Base-by-base conservation (phyloP, 192 early-diverging fungal genomes). In the Dissophora ornata region DNA sequence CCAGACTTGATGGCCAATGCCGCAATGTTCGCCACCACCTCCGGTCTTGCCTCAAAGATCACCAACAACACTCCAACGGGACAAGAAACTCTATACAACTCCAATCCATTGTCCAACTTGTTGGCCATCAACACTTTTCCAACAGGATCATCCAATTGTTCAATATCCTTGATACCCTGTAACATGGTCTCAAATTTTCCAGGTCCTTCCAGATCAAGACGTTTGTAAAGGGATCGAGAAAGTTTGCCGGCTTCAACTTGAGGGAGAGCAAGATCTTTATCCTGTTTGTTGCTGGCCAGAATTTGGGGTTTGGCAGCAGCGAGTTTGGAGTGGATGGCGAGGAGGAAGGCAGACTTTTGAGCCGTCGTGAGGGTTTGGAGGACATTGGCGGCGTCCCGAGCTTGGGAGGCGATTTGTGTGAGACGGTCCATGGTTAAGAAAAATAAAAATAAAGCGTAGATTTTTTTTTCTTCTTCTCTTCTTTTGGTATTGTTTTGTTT, bases 41-140 rank as follows among this genome's bases (percentile, higher is more conserved):
- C 98, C 26, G 98, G 98, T 22, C 98, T 89, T 18, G 98, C 95
- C 84, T 99, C 98, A 61, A 99, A 99, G 49, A 99, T 99, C 45
- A 97, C 95, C 80, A 99, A 83, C 29, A 97, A 84, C 16, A 97
- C 96, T 22, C 98, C 98, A 16, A 99, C 94, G 32, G 98, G 96
- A 51, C 92, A 94, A 0, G 89, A 90, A 7, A 99, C 94, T 12
- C 94, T 86, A 82, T 94, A 99, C 32, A 99, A 79, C 49, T 96
- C 92, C 50, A 99, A 87, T 40, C 86, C 93, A 22, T 86, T 70
- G 79, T 97, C 96, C 34, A 99, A 82, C 53, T 87, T 83, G 24
- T 85, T 89, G 11, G 95, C 93, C 41, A 92, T 64, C 0, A 90
- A 89, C 15, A 96, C 88, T 57, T 92, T 85, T 49, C 91, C 92